phyloP scores from a whole-genome alignment of 2,329 filamentous ascomycete species.

The Colletotrichum viniferum region DNA sequence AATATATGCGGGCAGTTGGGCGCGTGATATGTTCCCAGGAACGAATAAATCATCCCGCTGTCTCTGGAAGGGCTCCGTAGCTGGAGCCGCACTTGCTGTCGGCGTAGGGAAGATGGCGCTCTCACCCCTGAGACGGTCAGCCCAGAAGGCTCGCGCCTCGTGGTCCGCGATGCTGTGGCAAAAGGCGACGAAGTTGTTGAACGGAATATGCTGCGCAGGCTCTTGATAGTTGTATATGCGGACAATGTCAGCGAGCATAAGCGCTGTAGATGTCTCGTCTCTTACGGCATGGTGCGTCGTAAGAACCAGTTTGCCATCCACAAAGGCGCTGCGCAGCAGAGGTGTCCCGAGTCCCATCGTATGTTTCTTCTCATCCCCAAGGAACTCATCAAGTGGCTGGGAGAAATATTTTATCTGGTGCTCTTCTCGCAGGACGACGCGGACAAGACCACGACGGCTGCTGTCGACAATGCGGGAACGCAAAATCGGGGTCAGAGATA shows the following conservation, averaged over 20 bases:
- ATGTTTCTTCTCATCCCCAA: not conserved
- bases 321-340: not conserved
- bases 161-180: not conserved
- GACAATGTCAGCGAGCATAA: not conserved
- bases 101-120: not conserved
- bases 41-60: not conserved
- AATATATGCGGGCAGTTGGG: not conserved
- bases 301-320: not conserved
- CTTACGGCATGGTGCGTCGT: not conserved
- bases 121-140: not conserved
- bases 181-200: not conserved
- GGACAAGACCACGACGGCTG: not conserved
- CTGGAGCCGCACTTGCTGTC: not conserved
- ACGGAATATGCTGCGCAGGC: not conserved
- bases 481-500: not conserved
- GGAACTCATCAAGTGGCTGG: not conserved
- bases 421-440: not conserved
- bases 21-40: not conserved
- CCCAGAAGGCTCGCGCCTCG: not conserved
- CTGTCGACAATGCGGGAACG: not conserved
- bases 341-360: not conserved
- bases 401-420: not conserved
- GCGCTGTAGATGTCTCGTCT: not conserved
- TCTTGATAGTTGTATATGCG: not conserved
- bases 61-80: not conserved